Evolutionary conservation across 441 rosid genomes (phyloP).

Genomic region (Gossypium davidsonii): DNA sequence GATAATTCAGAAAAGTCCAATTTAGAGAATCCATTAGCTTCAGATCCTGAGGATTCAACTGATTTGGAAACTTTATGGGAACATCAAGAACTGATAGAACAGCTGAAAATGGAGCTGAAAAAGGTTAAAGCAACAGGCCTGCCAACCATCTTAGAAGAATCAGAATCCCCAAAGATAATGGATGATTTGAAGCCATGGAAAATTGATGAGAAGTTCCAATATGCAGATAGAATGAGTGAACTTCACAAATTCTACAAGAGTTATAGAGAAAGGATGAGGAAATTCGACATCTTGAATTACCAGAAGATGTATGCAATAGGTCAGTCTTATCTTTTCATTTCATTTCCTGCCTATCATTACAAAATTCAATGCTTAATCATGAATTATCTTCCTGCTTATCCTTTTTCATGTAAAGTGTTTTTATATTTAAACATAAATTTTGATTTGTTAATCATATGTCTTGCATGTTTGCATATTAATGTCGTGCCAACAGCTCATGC

Average conservation of each 20-base stretch:
- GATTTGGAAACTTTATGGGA: conserved; percentile 73
- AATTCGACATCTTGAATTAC: conserved; percentile 78
- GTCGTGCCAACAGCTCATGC: neutral
- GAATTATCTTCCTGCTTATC: neutral
- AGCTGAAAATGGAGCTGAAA: conserved; percentile 76
- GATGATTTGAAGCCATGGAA: conserved; percentile 90
- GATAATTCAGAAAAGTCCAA: conserved; percentile 11
- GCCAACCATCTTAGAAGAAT: conserved; percentile 68
- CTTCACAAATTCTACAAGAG: conserved; percentile 81
- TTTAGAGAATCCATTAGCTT: conserved; percentile 12
- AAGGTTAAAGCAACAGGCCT: conserved; percentile 79
- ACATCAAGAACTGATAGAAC: conserved; percentile 88
- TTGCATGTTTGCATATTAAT: no score
- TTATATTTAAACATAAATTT: neutral
- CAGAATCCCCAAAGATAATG: conserved; percentile 58
- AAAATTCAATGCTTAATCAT: neutral
- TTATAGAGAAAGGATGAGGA: conserved; percentile 83
- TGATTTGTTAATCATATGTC: no score
- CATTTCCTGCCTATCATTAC: neutral
- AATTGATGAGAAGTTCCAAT: conserved; percentile 61
- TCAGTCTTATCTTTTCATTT: conserved; percentile 28
- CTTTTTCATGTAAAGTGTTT: no score
- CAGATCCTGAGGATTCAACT: conserved; percentile 34
- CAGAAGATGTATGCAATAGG: conserved; percentile 88
- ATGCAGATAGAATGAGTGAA: conserved; percentile 56